A percentile compares a stretch with the other conserved stretches of the same genome.
These are phyloP conservation scores for Nitzschia inconspicua DNA, from an alignment of 108 stramenopile genomes.

Conservation along the genomic window DNA sequence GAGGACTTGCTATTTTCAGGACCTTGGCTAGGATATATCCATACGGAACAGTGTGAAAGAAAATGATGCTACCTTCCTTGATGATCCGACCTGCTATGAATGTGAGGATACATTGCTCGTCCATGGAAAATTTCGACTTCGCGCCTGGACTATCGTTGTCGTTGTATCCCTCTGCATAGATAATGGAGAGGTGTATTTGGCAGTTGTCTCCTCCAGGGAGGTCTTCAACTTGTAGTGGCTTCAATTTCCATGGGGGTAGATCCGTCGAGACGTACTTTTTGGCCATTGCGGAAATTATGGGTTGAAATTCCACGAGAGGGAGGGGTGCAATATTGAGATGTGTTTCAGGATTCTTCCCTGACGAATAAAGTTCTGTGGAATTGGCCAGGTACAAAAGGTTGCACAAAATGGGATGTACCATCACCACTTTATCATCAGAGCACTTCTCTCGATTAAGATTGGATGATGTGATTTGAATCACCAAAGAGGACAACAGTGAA, in stretches of 20 bases:
- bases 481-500: too few species aligned
- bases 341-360: too few species aligned
- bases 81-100: not conserved
- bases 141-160: not conserved
- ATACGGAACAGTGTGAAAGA: not conserved
- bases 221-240: not conserved
- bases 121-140: too few species aligned
- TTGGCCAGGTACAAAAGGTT: too few species aligned
- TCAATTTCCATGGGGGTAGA: not conserved
- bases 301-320: slow-evolving; percentile 4
- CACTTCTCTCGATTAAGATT: too few species aligned
- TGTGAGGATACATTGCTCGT: too few species aligned
- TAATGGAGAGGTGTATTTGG: not conserved
- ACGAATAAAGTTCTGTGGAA: too few species aligned
- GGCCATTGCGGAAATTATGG: not conserved
- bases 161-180: not conserved
- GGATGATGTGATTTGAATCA: too few species aligned
- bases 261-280: not conserved
- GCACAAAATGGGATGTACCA: too few species aligned
- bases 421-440: too few species aligned
- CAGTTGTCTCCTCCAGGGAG: not conserved
- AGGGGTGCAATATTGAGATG: slow-evolving; percentile 6
- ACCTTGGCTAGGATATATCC: slow-evolving; percentile 2
- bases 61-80: not conserved
- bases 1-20: not conserved